Evolutionary conservation across 1,139 yeast species (phyloP).

Genomic region (Sugiyamaella novakii): DNA sequence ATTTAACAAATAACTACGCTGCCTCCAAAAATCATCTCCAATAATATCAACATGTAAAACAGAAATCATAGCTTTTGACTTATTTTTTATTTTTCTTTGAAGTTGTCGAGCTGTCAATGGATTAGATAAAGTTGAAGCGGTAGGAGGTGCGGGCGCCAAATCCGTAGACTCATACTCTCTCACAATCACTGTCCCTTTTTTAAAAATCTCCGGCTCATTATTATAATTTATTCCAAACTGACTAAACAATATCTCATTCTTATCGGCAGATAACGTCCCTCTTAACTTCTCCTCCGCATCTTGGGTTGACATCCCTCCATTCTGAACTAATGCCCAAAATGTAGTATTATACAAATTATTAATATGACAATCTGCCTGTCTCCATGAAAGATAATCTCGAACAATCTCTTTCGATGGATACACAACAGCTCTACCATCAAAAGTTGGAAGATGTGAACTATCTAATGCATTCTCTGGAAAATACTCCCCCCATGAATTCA

Average conservation of each 20-base stretch:
- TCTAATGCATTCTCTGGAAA: constrained; percentile 52
- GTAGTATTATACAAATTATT: constrained; percentile 91
- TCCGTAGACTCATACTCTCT: constrained; percentile 46
- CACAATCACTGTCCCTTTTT: constrained; percentile 78
- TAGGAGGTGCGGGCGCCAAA: neutral
- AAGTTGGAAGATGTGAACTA: constrained; percentile 65
- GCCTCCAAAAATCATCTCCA: constrained; percentile 36
- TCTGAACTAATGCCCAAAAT: constrained; percentile 81
- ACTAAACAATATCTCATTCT: constrained; percentile 78
- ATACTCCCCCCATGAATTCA: constrained; percentile 61
- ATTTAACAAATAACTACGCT: constrained; percentile 27
- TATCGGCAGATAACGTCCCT: constrained; percentile 80
- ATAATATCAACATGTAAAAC: constrained; percentile 48
- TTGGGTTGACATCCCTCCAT: constrained; percentile 69
- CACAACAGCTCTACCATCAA: constrained; percentile 87
- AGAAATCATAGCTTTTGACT: constrained; percentile 52
- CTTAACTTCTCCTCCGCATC: constrained; percentile 73
- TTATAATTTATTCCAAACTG: constrained; percentile 86
- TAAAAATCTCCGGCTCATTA: constrained; percentile 82
- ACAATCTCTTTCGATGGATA: constrained; percentile 68
- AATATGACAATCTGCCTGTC: constrained; percentile 97
- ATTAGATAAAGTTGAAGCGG: neutral
- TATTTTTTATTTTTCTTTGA: constrained; percentile 52
- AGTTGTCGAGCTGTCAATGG: constrained; percentile 50
- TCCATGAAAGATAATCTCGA: constrained; percentile 87